Percentiles rank a stretch among this genome's conserved stretches.
phyloP scores from a whole-genome alignment of 2,329 filamentous ascomycete genomes.

The Ascochyta lentis region DNA sequence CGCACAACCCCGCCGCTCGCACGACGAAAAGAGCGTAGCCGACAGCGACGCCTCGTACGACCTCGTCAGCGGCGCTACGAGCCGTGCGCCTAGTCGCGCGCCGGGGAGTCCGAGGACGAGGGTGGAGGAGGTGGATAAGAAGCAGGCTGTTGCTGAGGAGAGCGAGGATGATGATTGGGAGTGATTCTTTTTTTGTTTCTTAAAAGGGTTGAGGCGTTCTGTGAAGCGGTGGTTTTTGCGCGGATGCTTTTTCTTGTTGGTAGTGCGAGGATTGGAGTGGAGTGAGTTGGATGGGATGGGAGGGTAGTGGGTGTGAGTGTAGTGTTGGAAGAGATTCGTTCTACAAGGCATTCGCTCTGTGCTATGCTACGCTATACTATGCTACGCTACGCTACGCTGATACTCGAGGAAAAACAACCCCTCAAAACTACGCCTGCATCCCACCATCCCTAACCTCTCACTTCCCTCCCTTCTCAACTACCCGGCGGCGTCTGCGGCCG shows the following conservation, averaged over 20 bases:
- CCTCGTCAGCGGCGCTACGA: constrained; percentile 77
- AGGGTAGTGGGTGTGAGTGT: too few species aligned
- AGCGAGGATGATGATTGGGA: constrained; percentile 78
- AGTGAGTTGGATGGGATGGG: background rate
- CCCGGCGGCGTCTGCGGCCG: constrained; percentile 3
- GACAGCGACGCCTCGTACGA: constrained; percentile 98
- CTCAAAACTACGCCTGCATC: background rate
- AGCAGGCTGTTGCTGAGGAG: constrained; percentile 56
- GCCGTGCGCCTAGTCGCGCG: constrained; percentile 62
- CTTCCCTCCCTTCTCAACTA: background rate
- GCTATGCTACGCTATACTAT: background rate
- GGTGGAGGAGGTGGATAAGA: constrained; percentile 43
- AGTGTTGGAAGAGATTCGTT: too few species aligned
- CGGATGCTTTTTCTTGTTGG: background rate
- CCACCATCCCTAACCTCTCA: background rate
- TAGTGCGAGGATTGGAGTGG: background rate
- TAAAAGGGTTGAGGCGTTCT: background rate
- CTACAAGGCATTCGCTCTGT: background rate
- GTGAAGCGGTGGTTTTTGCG: background rate
- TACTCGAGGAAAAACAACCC: background rate
- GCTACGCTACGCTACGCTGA: constrained; percentile 1
- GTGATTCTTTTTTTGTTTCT: constrained; percentile 42
- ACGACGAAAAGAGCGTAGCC: constrained; percentile 77
- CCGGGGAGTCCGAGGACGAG: constrained; percentile 68
- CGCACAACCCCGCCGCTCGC: constrained; percentile 67